A percentile compares a stretch with the other conserved stretches of the same genome.
Evolutionary conservation across 805 yeast genomes (phyloP).

Genomic region (Nakazawaea populi): DNA sequence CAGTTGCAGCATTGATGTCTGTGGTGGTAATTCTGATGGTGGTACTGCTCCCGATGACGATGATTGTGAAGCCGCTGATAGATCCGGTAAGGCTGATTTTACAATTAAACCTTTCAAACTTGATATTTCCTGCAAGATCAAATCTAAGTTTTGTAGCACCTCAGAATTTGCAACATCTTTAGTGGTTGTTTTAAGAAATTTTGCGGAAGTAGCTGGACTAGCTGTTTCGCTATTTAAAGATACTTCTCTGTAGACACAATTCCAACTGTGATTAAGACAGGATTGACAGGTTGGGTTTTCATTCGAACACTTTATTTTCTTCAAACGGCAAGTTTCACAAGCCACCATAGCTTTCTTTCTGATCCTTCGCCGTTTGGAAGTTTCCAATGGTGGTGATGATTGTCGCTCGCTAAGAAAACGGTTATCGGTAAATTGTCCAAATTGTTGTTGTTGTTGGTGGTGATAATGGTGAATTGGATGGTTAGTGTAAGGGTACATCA

Average conservation of each 20-base stretch:
- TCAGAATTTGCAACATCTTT: neutral
- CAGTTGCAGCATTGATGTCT: neutral
- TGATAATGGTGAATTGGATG: neutral
- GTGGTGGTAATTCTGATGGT: neutral
- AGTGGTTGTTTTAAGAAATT: neutral
- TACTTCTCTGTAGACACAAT: constrained; percentile 5
- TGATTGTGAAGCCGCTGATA: neutral
- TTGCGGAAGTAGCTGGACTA: neutral
- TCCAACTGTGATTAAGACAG: neutral
- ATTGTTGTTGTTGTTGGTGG: neutral
- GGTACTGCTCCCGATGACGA: too few relatives aligned
- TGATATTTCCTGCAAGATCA: constrained; percentile 1
- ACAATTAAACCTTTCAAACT: neutral
- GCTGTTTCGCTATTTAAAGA: neutral
- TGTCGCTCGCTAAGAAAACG: neutral
- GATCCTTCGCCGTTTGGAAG: neutral
- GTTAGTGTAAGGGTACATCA: too few relatives aligned
- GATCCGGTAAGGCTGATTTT: neutral
- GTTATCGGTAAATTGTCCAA: neutral
- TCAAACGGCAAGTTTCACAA: constrained; percentile 24
- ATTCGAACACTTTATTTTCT: constrained; percentile 22
- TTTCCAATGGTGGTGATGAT: neutral
- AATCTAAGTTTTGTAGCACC: neutral
- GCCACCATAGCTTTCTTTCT: constrained; percentile 17
- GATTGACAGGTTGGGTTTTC: constrained; percentile 7